These are phyloP conservation scores for Capsicum rhomboideum DNA, from an alignment of 257 asterid species.

Conservation along the genomic window DNA sequence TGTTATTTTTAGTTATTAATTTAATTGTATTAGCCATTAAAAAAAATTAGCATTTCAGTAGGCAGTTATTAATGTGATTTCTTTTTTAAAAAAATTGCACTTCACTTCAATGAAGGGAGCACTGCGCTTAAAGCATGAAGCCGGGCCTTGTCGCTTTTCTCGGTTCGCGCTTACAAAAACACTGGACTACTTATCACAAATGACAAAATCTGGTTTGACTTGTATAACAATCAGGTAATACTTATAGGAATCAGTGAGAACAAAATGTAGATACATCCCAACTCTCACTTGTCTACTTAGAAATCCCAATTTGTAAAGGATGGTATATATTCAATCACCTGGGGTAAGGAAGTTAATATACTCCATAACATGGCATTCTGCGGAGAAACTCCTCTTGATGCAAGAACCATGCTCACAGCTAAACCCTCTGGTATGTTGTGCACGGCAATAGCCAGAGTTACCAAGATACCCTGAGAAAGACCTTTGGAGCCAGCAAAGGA, in stretches of 20 bases:
- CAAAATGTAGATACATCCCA: neutral
- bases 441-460: constrained; percentile 98
- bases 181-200: neutral
- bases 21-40: neutral
- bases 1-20: neutral
- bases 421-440: constrained; percentile 99
- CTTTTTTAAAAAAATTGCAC: neutral
- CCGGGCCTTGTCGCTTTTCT: neutral
- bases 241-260: neutral
- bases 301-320: neutral
- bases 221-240: neutral
- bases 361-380: constrained; percentile 97
- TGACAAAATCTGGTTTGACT: neutral
- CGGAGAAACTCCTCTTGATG: constrained; percentile 96
- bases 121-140: neutral
- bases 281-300: neutral
- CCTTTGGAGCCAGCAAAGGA: constrained; percentile 99
- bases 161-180: neutral
- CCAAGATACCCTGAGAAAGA: constrained; percentile 80
- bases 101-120: neutral
- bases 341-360: constrained; percentile 89
- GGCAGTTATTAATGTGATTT: neutral
- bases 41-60: neutral
- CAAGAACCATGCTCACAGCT: constrained; percentile 99
- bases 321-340: constrained; percentile 34